Conservation (phyloP, 176 grass and related monocot genomes). For the Dendrocalamus sinicus region DNA sequence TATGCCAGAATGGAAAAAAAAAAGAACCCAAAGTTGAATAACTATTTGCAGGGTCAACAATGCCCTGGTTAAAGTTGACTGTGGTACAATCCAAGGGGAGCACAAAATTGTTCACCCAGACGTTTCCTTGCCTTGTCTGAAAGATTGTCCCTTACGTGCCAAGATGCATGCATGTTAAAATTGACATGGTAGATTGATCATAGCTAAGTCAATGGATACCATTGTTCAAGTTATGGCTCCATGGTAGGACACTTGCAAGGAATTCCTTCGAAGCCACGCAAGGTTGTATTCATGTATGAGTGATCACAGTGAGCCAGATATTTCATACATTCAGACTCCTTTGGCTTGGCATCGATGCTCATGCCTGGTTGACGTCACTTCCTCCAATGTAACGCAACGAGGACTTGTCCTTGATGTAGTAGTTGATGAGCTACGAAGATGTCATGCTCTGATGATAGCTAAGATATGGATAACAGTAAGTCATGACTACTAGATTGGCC, state of each 20-base stretch:
- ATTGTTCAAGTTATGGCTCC: background rate
- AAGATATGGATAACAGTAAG: background rate
- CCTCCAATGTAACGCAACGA: background rate
- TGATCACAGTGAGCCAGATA: background rate
- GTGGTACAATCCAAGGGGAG: conserved; percentile 8
- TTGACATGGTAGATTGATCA: conserved; percentile 33
- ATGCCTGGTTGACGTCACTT: background rate
- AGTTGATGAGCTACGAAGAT: background rate
- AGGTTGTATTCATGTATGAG: background rate
- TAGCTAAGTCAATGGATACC: background rate
- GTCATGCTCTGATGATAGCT: background rate
- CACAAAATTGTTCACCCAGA: conserved; percentile 15
- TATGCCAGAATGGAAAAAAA: background rate
- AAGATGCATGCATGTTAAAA: background rate
- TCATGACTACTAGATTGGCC: background rate
- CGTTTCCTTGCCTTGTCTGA: conserved; percentile 43
- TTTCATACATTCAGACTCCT: conserved; percentile 2
- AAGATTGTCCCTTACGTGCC: conserved; percentile 23
- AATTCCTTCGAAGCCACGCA: conserved; percentile 44
- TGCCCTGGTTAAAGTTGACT: conserved; percentile 46
- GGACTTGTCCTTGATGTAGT: background rate
- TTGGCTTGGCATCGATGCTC: background rate
- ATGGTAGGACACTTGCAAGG: background rate
- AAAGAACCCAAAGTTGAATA: background rate
- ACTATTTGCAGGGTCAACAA: conserved; percentile 35